Percentiles rank a stretch among this genome's conserved stretches.
These are phyloP conservation scores for Phytophthora sp. DNA, from an alignment of 352 stramenopile species.

Conservation along the genomic window DNA sequence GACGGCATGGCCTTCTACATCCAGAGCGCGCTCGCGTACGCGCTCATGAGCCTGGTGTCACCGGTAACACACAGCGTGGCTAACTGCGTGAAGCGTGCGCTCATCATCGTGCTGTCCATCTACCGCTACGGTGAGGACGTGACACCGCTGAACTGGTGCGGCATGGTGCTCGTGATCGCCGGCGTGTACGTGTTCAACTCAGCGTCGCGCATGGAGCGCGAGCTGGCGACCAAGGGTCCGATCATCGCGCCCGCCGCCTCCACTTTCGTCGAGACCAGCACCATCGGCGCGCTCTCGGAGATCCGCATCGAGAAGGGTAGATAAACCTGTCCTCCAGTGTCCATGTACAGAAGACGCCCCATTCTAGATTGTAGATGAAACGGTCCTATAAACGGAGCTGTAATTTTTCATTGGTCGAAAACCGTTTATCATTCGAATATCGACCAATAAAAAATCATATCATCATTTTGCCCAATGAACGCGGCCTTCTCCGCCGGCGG, in stretches of 20 bases:
- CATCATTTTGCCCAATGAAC: slow-evolving; percentile 18
- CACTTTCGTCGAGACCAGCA: slow-evolving; percentile 53
- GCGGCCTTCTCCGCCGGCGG: background rate
- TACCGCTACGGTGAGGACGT: slow-evolving; percentile 89
- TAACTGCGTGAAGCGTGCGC: slow-evolving; percentile 91
- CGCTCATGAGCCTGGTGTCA: slow-evolving; percentile 91
- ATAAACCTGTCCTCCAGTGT: slow-evolving; percentile 13
- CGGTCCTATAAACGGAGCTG: slow-evolving; percentile 8
- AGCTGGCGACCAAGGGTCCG: slow-evolving; percentile 28
- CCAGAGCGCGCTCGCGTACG: slow-evolving; percentile 91
- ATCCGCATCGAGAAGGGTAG: slow-evolving; percentile 66
- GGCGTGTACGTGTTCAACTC: slow-evolving; percentile 91
- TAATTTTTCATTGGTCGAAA: slow-evolving; percentile 11
- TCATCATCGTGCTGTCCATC: slow-evolving; percentile 92
- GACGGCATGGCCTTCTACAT: slow-evolving; percentile 90
- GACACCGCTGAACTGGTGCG: slow-evolving; percentile 81
- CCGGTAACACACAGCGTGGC: slow-evolving; percentile 91
- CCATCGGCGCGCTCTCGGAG: slow-evolving; percentile 64
- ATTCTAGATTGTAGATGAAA: background rate
- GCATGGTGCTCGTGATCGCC: slow-evolving; percentile 87
- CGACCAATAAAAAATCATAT: background rate
- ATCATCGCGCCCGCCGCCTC: slow-evolving; percentile 36
- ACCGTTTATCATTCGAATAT: slow-evolving; percentile 2
- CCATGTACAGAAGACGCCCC: slow-evolving; percentile 22
- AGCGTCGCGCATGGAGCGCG: slow-evolving; percentile 67